Percentiles rank a stretch among this genome's conserved stretches.
Conservation (phyloP, 352 stramenopile genomes). For the Aphanomyces stellatus region DNA sequence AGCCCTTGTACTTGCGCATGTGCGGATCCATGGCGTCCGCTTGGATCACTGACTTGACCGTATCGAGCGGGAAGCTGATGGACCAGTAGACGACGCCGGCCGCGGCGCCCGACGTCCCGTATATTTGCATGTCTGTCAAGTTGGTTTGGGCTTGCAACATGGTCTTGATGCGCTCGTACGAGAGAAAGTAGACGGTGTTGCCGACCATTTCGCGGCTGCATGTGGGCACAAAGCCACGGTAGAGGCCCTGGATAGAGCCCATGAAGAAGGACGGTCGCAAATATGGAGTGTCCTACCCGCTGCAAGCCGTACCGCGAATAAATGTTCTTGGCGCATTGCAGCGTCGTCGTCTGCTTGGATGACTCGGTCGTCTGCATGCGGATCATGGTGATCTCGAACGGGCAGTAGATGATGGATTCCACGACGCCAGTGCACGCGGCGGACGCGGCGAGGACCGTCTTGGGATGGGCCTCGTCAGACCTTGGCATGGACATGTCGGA, state of each 20-base stretch:
- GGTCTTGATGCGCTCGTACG: conserved; percentile 65
- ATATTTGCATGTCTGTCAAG: conserved; percentile 37
- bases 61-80: conserved; percentile 72
- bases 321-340: conserved; percentile 4
- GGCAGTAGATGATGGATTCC: conserved; percentile 55
- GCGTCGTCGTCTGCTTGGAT: background rate
- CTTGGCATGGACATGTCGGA: conserved; percentile 8
- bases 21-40: conserved; percentile 58
- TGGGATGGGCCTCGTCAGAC: conserved; percentile 37
- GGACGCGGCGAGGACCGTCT: conserved; percentile 40
- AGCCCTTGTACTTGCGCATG: conserved; percentile 36
- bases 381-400: conserved; percentile 69
- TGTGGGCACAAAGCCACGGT: conserved; percentile 57
- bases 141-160: conserved; percentile 37
- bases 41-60: conserved; percentile 78
- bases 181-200: conserved; percentile 79
- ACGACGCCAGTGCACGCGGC: conserved; percentile 53
- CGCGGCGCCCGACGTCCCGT: conserved; percentile 50
- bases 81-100: conserved; percentile 82
- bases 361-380: conserved; percentile 35
- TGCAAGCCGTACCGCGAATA: conserved; percentile 18
- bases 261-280: background rate
- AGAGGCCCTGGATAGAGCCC: conserved; percentile 33
- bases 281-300: no score
- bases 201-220: conserved; percentile 72